Evolutionary conservation across 2,329 filamentous ascomycete genomes (phyloP).

Genomic region (Curvularia hawaiiensis): DNA sequence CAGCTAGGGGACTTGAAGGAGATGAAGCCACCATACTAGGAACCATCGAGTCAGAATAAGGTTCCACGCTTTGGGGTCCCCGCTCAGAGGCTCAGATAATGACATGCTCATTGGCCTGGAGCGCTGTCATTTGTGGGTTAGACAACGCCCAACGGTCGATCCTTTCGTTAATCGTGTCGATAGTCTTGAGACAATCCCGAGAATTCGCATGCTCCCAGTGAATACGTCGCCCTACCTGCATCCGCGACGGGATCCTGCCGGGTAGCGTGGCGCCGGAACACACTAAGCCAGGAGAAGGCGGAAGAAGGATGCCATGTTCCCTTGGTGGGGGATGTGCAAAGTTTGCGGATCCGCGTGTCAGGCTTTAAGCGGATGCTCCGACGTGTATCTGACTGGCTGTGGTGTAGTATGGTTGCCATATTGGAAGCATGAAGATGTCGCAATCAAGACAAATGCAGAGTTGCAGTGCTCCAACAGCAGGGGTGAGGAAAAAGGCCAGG

Average conservation of each 20-base stretch:
- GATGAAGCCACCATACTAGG: slow-evolving; percentile 19
- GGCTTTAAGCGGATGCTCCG: background rate
- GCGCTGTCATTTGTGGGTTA: slow-evolving; percentile 4
- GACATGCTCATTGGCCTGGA: slow-evolving; percentile 6
- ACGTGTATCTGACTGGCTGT: background rate
- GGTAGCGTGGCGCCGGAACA: slow-evolving; percentile 2
- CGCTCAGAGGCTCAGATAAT: background rate
- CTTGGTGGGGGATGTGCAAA: slow-evolving; percentile 14
- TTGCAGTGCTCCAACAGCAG: background rate
- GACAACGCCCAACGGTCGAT: slow-evolving; percentile 10
- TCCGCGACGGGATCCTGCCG: slow-evolving; percentile 15
- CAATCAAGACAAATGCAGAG: background rate
- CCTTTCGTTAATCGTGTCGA: slow-evolving; percentile 6
- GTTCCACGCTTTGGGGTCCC: slow-evolving; percentile 15
- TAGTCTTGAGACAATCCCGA: slow-evolving; percentile 1
- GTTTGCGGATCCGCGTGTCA: background rate
- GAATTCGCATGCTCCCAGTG: background rate
- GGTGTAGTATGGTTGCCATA: background rate
- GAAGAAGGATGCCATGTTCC: slow-evolving; percentile 1
- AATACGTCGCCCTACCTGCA: slow-evolving; percentile 12
- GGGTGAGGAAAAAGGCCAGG: background rate
- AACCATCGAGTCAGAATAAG: slow-evolving; percentile 26
- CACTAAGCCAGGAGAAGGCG: background rate
- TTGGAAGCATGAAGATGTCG: background rate
- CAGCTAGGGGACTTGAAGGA: slow-evolving; percentile 23